Evolutionary conservation across 768 basidiomycete genomes (phyloP), one percentile per base, ranked within the genome.

Genomic region (Ramaria sp.): DNA sequence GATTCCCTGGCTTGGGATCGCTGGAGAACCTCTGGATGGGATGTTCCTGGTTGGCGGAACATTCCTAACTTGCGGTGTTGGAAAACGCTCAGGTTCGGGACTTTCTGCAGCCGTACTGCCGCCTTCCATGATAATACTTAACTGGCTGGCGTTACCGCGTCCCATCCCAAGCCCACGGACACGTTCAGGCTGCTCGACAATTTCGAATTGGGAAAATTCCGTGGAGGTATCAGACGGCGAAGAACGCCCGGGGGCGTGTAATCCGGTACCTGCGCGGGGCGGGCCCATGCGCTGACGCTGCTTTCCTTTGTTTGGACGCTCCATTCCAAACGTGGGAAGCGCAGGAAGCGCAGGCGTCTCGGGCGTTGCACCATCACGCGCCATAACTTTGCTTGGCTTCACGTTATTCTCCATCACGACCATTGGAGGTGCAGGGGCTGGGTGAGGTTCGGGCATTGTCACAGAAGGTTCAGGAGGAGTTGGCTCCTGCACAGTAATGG

Each of bases 71-170:
- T 30, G 48, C n/a, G 27, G 17, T n/a, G 48, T 13, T 20, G 37
- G 51, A 39, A 34, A 15, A 5, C 22, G 19, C 22, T 27, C 42
- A 45, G 53, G 53, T 31, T 42, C 53, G 30, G 55, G 55, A 50
- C 55, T 57, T 20, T 39, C 55, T 5, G 46, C 55, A 19, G 22
- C 45, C 6, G 55, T 49, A 33, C 55, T 57, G 9, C 55, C 54
- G 9, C 54, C 55, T 20, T 57, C 55, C 15, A 49, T 31, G 20
- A 57, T 57, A 24, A 49, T 31, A 24, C 55, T 57, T 15, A 57
- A 41, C 37, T 47, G 15, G 20, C 46, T 57, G 5, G 5, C 12
- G 27, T 33, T 38, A 7, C 15, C 11, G 34, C 34, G 34, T 37
- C 34, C 34, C 34, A 37, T 3, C 34, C 34, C 33, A 49, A 33